Base-by-base conservation (phyloP, 2,329 filamentous ascomycete species). In the Colletotrichum spinosum region DNA sequence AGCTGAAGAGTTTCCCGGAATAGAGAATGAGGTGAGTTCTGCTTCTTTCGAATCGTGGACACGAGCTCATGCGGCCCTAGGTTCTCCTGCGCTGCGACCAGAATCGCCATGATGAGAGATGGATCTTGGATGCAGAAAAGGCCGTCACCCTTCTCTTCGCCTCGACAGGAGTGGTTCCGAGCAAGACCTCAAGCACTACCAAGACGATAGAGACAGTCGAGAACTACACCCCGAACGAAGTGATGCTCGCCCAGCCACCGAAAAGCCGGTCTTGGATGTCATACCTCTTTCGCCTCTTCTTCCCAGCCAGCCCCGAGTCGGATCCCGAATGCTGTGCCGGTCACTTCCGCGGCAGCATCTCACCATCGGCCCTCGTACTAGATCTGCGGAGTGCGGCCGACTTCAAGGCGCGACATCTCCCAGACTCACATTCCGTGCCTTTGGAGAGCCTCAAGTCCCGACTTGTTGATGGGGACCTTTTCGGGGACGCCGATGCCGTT, bases 81-180 rank as follows among this genome's bases (percentile, higher is more conserved):
- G 62, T 70, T 8, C 67, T 74, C 3, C 44, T 72, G 7, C 51
- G 68, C 7, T 72, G 71, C 8, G 73, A 74, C 15, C 56, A 71
- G 2, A 65, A 70, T 44, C 61, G 69, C 17, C 74, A 74, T 15
- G 72, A 74, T 6, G 72, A 74, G 33, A 67, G 69, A 15, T 74
- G 72, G 73, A 72, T 74, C 8, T 65, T 67, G 8, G 49, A 69
- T 6, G 60, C 67, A 8, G 59, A 54, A 3, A 64, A 69, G 3
- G 69, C 70, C 2, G 61, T 58, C 1, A 54, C 50, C 15, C 51
- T 67, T 0, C 69, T 72, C 8, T 68, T 69, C 45, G n/a, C 44
- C 34, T 13, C 9, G 7, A 4, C 55, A 2, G 39, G 6, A 0
- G 10, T n/a, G 12, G 12, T 50, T 25, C 25, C 25, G 25, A 25